Base-by-base conservation (phyloP, 2,329 filamentous ascomycete genomes). In the Colletotrichum sp. region DNA sequence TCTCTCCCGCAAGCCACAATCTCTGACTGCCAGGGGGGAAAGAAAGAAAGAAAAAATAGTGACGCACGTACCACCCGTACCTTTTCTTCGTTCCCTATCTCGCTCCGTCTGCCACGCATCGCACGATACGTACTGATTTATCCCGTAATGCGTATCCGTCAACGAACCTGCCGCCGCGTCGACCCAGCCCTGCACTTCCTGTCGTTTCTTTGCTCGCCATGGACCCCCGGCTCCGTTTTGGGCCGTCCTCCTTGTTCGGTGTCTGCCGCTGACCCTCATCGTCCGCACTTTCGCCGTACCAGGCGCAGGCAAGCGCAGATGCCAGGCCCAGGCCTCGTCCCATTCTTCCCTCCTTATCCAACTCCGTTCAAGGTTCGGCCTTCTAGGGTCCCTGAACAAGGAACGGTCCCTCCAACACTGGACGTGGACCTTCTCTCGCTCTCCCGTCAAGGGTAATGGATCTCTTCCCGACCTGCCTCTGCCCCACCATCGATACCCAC, bases 331-430 rank as follows among this genome's bases (percentile, higher is more conserved):
- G 28, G 27, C 59, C 68, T 72, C 36, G 60, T 75, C 55, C 72
- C 55, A 68, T 64, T 59, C 48, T 73, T 73, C 60, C 68, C 60
- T 69, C 59, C 73, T 73, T 75, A 69, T 69, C 64, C 73, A 73
- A 68, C 73, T 69, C 64, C 59, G 57, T 73, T 59, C 73, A 72
- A 72, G 63, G 68, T 64, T 52, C 69, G 61, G 61, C 70, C 63
- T 59, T 44, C 39, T 25, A 66, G 72, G 64, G 73, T 69, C 70
- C 73, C 73, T 74, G 73, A 75, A 75, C 73, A 75, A 75, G 73
- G 73, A 73, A 68, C 64, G 69, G 65, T 63, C 61, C 32, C 34
- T 57, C 52, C 55, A 61, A 2, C 32, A 67, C 39, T 25, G 63
- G 25, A 60, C 13, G n/a, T 57, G 12, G 52, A 57, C 52, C 22